A percentile compares a stretch with the other conserved stretches of the same genome.
Conservation (phyloP, 2,329 filamentous ascomycete species). For the Daldinia sp. region DNA sequence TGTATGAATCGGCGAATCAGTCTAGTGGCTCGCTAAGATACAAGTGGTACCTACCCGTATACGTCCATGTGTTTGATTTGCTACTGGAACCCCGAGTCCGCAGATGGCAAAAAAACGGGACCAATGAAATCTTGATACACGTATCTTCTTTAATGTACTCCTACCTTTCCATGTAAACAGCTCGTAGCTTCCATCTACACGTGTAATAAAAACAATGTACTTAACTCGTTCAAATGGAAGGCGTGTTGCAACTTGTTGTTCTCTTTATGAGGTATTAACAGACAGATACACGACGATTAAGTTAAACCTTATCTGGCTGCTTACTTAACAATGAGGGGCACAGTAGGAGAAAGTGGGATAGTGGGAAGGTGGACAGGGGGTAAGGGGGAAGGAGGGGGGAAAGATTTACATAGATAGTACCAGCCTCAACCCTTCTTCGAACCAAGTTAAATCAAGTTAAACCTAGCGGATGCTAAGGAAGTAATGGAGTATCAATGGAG, state of each 20-base stretch:
- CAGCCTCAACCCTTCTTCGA: conserved; percentile 3
- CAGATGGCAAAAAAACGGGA: conserved; percentile 12
- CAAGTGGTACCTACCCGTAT: background rate
- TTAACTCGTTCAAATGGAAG: background rate
- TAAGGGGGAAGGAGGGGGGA: background rate
- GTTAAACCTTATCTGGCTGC: conserved; percentile 8
- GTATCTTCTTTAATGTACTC: background rate
- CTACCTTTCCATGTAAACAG: background rate
- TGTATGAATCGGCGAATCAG: conserved; percentile 27
- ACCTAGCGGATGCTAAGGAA: conserved; percentile 10
- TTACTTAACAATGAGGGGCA: conserved; percentile 10
- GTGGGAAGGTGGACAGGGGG: background rate
- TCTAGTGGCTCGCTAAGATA: conserved; percentile 5
- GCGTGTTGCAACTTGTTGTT: background rate
- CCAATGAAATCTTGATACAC: conserved; percentile 3
- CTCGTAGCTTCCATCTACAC: conserved; percentile 16
- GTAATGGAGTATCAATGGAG: conserved; percentile 17
- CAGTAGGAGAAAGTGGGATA: conserved; percentile 7
- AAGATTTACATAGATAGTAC: background rate
- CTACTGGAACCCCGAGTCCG: conserved; percentile 19
- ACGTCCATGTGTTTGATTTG: conserved; percentile 4
- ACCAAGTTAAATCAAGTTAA: too few species aligned
- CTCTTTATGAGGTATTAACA: conserved; percentile 16
- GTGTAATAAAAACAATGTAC: conserved; percentile 12
- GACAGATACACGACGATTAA: background rate